Conservation (phyloP, 129 eudicot species). For the Daucus carota region DNA sequence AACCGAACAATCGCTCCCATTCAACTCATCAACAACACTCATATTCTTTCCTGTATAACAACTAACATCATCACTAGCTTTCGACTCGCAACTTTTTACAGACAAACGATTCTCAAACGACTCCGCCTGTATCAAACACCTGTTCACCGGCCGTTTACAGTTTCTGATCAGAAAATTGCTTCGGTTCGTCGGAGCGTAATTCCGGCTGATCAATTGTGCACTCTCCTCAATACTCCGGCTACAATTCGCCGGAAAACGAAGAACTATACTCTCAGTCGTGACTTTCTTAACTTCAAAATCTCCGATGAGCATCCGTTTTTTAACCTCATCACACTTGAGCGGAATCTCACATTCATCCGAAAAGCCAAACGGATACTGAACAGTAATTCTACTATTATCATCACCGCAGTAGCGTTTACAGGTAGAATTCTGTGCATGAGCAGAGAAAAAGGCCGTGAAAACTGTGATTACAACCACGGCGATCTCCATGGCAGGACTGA, state of each 20-base stretch:
- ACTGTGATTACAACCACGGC: conserved; percentile 4
- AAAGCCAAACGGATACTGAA: conserved; percentile 77
- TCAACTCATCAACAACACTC: conserved; percentile 12
- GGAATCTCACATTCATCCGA: conserved; percentile 36
- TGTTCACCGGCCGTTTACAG: conserved; percentile 25
- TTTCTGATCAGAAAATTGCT: conserved; percentile 37
- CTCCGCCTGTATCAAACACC: conserved; percentile 29
- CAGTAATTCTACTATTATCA: no score
- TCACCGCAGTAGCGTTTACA: conserved; percentile 29
- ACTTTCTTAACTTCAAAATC: conserved; percentile 28
- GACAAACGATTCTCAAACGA: conserved; percentile 24
- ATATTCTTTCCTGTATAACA: conserved; percentile 31
- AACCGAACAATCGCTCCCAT: conserved; percentile 20
- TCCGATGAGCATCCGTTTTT: conserved; percentile 11
- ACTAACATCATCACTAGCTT: conserved; percentile 7
- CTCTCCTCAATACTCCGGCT: conserved; percentile 22
- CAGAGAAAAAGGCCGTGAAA: not conserved
- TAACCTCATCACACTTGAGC: conserved; percentile 28
- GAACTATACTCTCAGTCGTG: conserved; percentile 29
- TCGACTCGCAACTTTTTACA: conserved; percentile 5
- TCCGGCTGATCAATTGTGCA: not conserved
- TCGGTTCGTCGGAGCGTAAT: conserved; percentile 39
- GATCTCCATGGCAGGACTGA: conserved; percentile 1
- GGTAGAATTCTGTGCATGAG: conserved; percentile 4
- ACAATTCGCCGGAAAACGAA: conserved; percentile 44